Conservation (phyloP, 2,329 filamentous ascomycete genomes). For the Paecilomyces niveus region DNA sequence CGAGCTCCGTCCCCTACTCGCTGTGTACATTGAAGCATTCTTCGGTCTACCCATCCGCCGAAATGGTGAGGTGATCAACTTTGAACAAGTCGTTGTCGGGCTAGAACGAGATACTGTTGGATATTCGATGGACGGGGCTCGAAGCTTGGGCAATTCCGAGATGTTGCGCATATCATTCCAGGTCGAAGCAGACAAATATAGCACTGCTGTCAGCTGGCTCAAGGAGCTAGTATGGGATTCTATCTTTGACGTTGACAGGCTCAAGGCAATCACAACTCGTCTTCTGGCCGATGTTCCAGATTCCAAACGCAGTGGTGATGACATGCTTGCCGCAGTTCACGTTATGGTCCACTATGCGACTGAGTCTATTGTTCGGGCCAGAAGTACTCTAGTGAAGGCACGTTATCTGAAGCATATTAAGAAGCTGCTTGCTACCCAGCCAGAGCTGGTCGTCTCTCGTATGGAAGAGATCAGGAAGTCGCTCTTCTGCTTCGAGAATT, state of each 20-base stretch:
- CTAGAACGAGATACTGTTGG: conserved; percentile 86
- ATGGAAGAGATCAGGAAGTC: conserved; percentile 69
- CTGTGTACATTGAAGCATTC: conserved; percentile 83
- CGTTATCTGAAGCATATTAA: conserved; percentile 81
- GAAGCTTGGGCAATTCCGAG: conserved; percentile 68
- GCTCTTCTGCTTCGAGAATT: conserved; percentile 77
- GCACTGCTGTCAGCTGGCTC: conserved; percentile 73
- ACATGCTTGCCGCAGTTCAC: conserved; percentile 56
- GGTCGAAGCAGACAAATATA: conserved; percentile 82
- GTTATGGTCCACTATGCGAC: conserved; percentile 74
- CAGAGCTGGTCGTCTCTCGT: conserved; percentile 65
- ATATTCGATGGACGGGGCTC: conserved; percentile 65
- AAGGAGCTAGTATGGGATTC: conserved; percentile 80
- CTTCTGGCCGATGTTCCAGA: conserved; percentile 88
- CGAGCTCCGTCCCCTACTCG: conserved; percentile 76
- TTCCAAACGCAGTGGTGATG: conserved; percentile 71
- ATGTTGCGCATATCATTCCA: conserved; percentile 76
- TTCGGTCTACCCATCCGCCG: conserved; percentile 83
- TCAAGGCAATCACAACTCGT: conserved; percentile 63
- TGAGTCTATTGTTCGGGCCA: conserved; percentile 68
- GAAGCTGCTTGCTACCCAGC: conserved; percentile 69
- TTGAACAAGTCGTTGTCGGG: conserved; percentile 86
- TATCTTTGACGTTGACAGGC: conserved; percentile 69
- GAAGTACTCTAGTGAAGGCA: conserved; percentile 76
- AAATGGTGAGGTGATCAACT: conserved; percentile 69